Evolutionary conservation across 1,284 basidiomycete species (phyloP), one percentile per base, ranked within the genome.

Genomic region (Lignosus rhinocerotis): DNA sequence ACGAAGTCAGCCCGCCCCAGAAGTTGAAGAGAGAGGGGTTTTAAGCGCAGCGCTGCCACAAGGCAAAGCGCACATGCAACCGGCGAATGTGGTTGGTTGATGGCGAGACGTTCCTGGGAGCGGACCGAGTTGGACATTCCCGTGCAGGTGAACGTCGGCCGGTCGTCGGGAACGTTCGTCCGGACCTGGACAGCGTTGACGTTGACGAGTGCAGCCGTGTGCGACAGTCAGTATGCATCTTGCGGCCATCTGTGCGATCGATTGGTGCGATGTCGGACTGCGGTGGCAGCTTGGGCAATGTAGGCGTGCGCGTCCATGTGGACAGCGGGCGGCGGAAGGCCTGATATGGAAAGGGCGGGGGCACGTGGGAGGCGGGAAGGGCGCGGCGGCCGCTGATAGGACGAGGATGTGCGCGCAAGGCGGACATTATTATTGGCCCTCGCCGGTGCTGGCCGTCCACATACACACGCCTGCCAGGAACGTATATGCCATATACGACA

Each of bases 131-230:
- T 31, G 34, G 36, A 34, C 17, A 33, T 54, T 53, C 48, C 33
- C 52, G 56, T 17, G 38, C 44, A 53, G 55, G 52, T 33, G 34
- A n/a, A 16, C 41, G 61, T 60, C 58, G 61, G 56, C 56, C 62
- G 51, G 25, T 31, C 30, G 53, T 60, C 56, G 62, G 58, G 53
- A 48, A 45, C 6, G 36, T 32, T 44, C 3, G 55, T 3, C 55
- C 58, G 53, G 25, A 46, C 25, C 25, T 10, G 11, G 33, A 16
- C 17, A 14, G 38, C 32, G 10, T 6, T 31, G 31, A 30, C 32
- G 10, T 6, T 31, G 31, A 30, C 52, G 25, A 25, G 25, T 25
- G 25, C 25, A 25, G 25, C 25, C 4, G 25, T 4, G 25, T 25
- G 25, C n/a, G n/a, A n/a, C n/a, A 50, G 36, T 32, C 21, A 31